These are phyloP conservation scores for Floccularia luteovirens DNA, from an alignment of 768 basidiomycete species.

Conservation along the genomic window DNA sequence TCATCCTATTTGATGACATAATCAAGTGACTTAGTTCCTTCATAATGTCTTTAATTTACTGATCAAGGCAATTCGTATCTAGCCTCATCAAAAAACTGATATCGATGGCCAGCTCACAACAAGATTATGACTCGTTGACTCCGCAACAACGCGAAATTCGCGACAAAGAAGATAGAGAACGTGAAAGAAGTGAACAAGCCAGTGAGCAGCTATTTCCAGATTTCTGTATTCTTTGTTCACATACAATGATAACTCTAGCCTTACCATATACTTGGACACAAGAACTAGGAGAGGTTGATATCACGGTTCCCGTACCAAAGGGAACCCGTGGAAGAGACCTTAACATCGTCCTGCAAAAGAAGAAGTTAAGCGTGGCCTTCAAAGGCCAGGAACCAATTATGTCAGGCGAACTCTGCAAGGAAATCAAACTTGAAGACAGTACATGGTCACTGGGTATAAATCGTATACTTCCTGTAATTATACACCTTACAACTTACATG, in stretches of 20 bases:
- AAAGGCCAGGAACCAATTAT: slow-evolving; percentile 85
- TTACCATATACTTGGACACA: slow-evolving; percentile 93
- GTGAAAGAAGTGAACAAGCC: slow-evolving; percentile 77
- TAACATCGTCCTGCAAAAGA: slow-evolving; percentile 67
- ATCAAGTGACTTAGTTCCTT: not conserved
- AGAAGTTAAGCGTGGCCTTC: slow-evolving; percentile 73
- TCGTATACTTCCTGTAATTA: not conserved
- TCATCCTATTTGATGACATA: slow-evolving; percentile 5
- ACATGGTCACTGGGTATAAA: slow-evolving; percentile 93
- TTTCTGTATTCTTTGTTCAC: slow-evolving; percentile 9
- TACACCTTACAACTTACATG: slow-evolving; percentile 1
- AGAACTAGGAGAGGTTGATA: slow-evolving; percentile 79
- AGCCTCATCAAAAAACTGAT: slow-evolving; percentile 5
- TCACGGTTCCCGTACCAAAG: slow-evolving; percentile 76
- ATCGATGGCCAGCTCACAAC: slow-evolving; percentile 20
- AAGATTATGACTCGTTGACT: slow-evolving; percentile 70
- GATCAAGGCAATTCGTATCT: slow-evolving; percentile 6
- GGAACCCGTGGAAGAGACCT: slow-evolving; percentile 83
- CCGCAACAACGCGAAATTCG: slow-evolving; percentile 67
- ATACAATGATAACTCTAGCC: slow-evolving; percentile 33
- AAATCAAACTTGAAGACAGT: slow-evolving; percentile 93
- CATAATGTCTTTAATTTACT: slow-evolving; percentile 1
- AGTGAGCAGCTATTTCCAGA: slow-evolving; percentile 45
- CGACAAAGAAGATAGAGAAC: slow-evolving; percentile 60
- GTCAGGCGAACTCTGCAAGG: slow-evolving; percentile 86